Conservation (phyloP, 2,329 filamentous ascomycete species). For the Talaromyces sp. region DNA sequence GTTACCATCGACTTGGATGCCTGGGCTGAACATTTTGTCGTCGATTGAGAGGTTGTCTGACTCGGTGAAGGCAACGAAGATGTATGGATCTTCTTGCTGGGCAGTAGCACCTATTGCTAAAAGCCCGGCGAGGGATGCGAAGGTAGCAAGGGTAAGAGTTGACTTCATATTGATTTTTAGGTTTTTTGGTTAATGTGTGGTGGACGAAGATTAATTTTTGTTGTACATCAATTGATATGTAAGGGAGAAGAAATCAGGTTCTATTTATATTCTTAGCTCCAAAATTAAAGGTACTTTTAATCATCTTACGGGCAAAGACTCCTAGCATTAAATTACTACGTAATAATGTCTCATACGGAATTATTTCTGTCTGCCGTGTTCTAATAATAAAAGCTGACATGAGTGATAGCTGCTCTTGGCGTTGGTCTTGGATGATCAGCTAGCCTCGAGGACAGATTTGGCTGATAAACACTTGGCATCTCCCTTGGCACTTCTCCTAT, state of each 20-base stretch:
- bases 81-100: background rate
- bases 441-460: no score
- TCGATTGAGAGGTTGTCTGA: background rate
- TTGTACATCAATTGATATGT: no score
- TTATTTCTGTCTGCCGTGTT: background rate
- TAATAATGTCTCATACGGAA: background rate
- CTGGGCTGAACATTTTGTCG: background rate
- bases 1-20: background rate
- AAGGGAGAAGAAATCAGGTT: background rate
- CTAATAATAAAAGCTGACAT: background rate
- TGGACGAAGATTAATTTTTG: background rate
- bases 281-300: no score
- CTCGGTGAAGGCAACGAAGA: background rate
- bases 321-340: background rate
- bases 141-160: background rate
- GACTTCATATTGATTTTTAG: background rate
- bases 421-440: background rate
- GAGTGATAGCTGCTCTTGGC: background rate
- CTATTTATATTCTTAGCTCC: background rate
- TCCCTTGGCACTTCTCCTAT: no score
- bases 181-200: background rate
- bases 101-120: background rate
- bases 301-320: background rate
- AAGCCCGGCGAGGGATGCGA: background rate
- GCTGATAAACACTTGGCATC: no score